Conservation (phyloP, 192 early-diverging fungal genomes). For the Rhizoclosmatium globosum region DNA sequence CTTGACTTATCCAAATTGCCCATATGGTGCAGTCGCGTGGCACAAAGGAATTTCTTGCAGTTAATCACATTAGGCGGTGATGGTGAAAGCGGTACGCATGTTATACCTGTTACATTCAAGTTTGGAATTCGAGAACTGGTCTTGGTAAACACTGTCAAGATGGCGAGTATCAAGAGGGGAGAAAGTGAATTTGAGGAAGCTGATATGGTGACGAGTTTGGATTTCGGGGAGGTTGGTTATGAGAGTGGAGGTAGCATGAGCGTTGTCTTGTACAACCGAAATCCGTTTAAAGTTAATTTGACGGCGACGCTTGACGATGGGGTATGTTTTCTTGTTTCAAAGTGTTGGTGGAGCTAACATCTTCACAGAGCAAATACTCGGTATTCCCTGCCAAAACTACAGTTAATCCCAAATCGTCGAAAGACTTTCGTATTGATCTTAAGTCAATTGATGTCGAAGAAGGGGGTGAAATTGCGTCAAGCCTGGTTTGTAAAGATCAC, state of each 20-base stretch:
- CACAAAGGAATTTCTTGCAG: conserved; percentile 31
- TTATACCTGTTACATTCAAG: conserved; percentile 45
- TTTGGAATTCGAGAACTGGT: conserved; percentile 36
- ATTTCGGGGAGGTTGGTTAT: conserved; percentile 57
- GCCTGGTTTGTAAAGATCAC: conserved; percentile 34
- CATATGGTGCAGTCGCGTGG: conserved; percentile 24
- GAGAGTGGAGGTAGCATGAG: conserved; percentile 40
- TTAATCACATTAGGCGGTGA: conserved; percentile 43
- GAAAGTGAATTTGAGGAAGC: conserved; percentile 34
- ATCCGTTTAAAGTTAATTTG: conserved; percentile 45
- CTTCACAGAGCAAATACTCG: neutral
- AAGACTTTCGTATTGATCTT: conserved; percentile 47
- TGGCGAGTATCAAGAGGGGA: conserved; percentile 30
- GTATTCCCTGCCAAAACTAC: conserved; percentile 28
- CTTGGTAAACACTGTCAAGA: conserved; percentile 32
- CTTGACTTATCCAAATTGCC: conserved; percentile 33
- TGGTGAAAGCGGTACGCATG: conserved; percentile 28
- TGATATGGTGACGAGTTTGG: conserved; percentile 41
- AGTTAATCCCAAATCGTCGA: conserved; percentile 35
- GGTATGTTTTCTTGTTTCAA: neutral
- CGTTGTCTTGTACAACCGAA: conserved; percentile 53
- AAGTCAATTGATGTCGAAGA: conserved; percentile 34
- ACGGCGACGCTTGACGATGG: conserved; percentile 33
- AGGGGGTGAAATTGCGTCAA: conserved; percentile 47
- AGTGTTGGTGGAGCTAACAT: neutral